Evolutionary conservation across 768 basidiomycete genomes (phyloP).

Genomic region (Xerocomellus dryophilus): DNA sequence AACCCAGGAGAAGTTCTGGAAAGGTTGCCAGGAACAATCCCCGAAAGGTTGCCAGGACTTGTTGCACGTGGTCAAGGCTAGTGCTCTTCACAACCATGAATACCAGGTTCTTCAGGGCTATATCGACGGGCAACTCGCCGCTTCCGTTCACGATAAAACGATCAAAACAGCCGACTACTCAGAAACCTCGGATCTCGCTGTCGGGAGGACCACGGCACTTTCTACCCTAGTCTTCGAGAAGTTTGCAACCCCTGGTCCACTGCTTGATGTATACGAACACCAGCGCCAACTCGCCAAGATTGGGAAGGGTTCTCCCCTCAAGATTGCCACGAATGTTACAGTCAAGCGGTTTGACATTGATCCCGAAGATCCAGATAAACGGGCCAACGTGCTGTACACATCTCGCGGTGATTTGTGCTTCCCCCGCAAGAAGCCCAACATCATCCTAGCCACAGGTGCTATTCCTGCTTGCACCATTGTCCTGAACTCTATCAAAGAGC

Average conservation of each 20-base stretch:
- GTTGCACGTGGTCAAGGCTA: not conserved
- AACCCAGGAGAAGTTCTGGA: conserved; percentile 1
- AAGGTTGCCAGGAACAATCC: not conserved
- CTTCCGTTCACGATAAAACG: not conserved
- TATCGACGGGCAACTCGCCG: not conserved
- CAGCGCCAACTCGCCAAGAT: conserved; percentile 12
- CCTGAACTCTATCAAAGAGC: conserved; percentile 13
- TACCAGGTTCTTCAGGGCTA: conserved; percentile 2
- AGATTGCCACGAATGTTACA: conserved; percentile 10
- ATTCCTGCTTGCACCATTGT: conserved; percentile 22
- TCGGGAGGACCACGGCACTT: conserved; percentile 9
- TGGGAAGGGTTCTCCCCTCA: conserved; percentile 14
- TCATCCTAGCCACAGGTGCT: conserved; percentile 21
- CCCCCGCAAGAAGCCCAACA: conserved; percentile 7
- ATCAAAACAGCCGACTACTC: not conserved
- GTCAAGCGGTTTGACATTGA: conserved; percentile 5
- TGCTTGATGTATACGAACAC: conserved; percentile 11
- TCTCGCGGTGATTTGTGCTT: no score
- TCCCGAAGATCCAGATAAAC: not conserved
- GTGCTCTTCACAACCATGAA: conserved; percentile 1
- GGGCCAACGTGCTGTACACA: conserved; percentile 6
- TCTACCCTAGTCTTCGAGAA: conserved; percentile 14
- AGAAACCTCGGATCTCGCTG: conserved; percentile 10
- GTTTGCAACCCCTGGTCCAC: conserved; percentile 17
- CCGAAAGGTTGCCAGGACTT: not conserved